phyloP scores from a whole-genome alignment of 352 stramenopile genomes.

The Thalassiosira mediterranea region DNA sequence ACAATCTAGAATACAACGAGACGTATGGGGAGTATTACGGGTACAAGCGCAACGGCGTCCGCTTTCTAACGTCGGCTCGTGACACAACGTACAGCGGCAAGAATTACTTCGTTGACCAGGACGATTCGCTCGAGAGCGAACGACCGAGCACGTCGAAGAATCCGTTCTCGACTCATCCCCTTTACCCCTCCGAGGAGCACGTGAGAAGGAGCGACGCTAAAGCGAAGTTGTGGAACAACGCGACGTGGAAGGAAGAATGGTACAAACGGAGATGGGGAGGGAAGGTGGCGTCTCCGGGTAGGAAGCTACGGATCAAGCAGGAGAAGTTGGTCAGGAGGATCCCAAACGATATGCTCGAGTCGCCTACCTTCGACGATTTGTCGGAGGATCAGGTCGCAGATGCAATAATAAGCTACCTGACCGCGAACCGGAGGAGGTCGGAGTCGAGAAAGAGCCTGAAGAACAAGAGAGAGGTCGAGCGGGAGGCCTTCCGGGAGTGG shows the following conservation, averaged over 20 bases:
- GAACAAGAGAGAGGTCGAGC: slow-evolving; percentile 16
- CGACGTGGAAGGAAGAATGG: slow-evolving; percentile 55
- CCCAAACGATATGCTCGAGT: slow-evolving; percentile 45
- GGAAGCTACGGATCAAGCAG: slow-evolving; percentile 27
- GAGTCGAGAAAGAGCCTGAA: slow-evolving; percentile 40
- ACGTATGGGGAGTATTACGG: slow-evolving; percentile 29
- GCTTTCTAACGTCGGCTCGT: slow-evolving; percentile 15
- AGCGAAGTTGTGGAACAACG: slow-evolving; percentile 47
- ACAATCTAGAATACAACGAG: slow-evolving; percentile 42
- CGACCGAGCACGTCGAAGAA: slow-evolving; percentile 30
- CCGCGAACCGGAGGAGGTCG: slow-evolving; percentile 40
- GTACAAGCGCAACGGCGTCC: slow-evolving; percentile 22
- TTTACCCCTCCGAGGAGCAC: slow-evolving; percentile 49
- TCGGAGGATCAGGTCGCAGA: slow-evolving; percentile 45
- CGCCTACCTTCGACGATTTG: slow-evolving; percentile 33
- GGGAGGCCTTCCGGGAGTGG: slow-evolving; percentile 34
- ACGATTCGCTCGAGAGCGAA: slow-evolving; percentile 4
- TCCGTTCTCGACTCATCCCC: slow-evolving; percentile 46
- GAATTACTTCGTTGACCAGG: slow-evolving; percentile 19
- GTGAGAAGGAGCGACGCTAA: slow-evolving; percentile 35
- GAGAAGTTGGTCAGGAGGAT: slow-evolving; percentile 39
- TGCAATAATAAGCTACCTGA: slow-evolving; percentile 39
- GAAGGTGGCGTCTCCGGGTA: slow-evolving; percentile 10
- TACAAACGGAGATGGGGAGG: slow-evolving; percentile 52
- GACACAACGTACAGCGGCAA: slow-evolving; percentile 19